phyloP scores from a whole-genome alignment of 1,284 basidiomycete genomes.

The Ustilago trichophora region DNA sequence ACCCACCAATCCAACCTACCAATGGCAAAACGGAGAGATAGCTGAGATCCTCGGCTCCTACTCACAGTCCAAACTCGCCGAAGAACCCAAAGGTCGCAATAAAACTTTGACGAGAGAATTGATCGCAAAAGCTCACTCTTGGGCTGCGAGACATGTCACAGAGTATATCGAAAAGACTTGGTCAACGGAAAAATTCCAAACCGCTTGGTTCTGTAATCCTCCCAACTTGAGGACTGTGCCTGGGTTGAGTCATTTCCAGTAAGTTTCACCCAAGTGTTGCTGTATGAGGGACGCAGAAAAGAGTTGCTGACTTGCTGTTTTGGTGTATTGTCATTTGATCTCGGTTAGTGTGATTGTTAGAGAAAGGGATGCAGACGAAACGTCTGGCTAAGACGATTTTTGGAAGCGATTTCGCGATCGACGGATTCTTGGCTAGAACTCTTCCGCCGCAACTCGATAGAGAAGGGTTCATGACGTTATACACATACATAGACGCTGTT shows the following conservation, averaged over 20 bases:
- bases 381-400: too few species aligned
- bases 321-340: too few species aligned
- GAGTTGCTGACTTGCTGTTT: too few species aligned
- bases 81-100: background rate
- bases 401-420: too few species aligned
- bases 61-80: slow-evolving; percentile 18
- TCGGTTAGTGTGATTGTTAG: too few species aligned
- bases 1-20: slow-evolving; percentile 3
- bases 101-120: background rate
- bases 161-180: slow-evolving; percentile 31
- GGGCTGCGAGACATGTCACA: slow-evolving; percentile 33
- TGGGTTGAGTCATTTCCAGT: slow-evolving; percentile 51
- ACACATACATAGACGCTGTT: too few species aligned
- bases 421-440: too few species aligned
- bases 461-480: too few species aligned
- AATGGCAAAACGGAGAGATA: background rate
- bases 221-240: slow-evolving; percentile 45
- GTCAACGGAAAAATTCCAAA: slow-evolving; percentile 26
- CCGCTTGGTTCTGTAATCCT: slow-evolving; percentile 56
- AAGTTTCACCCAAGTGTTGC: slow-evolving; percentile 74
- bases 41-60: slow-evolving; percentile 11
- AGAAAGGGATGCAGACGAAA: too few species aligned
- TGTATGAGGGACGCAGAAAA: slow-evolving; percentile 77
- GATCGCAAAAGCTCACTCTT: slow-evolving; percentile 30
- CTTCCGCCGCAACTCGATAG: too few species aligned